A percentile compares a stretch with the other conserved stretches of the same genome.
These are phyloP conservation scores for Galerina sulciceps DNA, from an alignment of 768 basidiomycete genomes.

Conservation along the genomic window DNA sequence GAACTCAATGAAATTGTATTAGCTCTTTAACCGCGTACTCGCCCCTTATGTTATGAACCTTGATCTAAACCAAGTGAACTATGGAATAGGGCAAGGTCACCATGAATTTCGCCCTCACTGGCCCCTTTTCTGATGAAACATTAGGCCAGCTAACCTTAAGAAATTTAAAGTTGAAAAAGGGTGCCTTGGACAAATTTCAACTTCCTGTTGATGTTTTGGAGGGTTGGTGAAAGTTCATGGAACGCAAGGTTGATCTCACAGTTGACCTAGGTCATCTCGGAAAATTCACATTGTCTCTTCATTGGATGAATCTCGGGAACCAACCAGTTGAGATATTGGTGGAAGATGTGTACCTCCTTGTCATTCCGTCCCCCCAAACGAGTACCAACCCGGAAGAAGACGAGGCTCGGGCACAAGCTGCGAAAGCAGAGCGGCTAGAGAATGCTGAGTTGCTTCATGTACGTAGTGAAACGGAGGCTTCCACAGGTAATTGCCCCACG, in stretches of 20 bases:
- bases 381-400: constrained; percentile 83
- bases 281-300: constrained; percentile 81
- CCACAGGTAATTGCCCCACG: constrained; percentile 39
- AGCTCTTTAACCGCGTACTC: constrained; percentile 89
- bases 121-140: constrained; percentile 9
- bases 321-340: constrained; percentile 90
- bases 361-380: constrained; percentile 77
- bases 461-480: constrained; percentile 55
- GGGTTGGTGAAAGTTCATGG: constrained; percentile 50
- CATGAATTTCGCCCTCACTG: neutral
- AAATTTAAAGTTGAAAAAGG: constrained; percentile 88
- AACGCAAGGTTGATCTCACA: neutral
- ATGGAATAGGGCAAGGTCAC: constrained; percentile 86
- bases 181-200: constrained; percentile 92
- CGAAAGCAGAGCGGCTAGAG: constrained; percentile 87
- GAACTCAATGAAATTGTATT: neutral
- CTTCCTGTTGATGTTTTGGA: constrained; percentile 95
- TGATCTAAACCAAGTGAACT: constrained; percentile 92
- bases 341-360: constrained; percentile 94
- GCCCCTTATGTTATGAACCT: constrained; percentile 96
- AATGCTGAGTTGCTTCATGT: constrained; percentile 86
- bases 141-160: constrained; percentile 78
- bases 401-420: constrained; percentile 76
- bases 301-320: constrained; percentile 89
- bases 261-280: constrained; percentile 74